Base-by-base conservation (phyloP, 2,329 filamentous ascomycete genomes). In the Botrytis galanthina region DNA sequence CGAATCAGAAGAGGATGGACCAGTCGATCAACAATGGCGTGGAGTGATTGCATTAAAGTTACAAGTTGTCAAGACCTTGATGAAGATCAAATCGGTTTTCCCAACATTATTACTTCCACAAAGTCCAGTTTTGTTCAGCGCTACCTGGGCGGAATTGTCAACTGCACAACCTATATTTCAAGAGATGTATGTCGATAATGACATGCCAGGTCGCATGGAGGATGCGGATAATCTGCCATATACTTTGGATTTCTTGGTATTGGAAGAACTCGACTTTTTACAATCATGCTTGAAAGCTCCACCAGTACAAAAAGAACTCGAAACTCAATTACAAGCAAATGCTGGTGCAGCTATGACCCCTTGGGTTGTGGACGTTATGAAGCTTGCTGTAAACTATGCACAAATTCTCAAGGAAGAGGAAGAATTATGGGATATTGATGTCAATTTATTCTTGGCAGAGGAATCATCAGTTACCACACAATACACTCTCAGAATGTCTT, bases 391-490 rank as follows among this genome's bases (percentile, higher is more conserved):
- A 32, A 90, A 91, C 1, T 98, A 97, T 82, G 92, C 94, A 20
- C 93, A 95, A 77, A 97, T 99, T 78, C 95, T 93, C 2, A 91
- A 90, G 42, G 96, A 99, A 82, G 96, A 98, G 80, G 94, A 98
- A 83, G 94, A 93, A 12, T 84, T 99, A 16, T 99, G 96, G 96
- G 94, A 98, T 78, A 94, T 98, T 75, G 96, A 99, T 82, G 92
- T 97, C 77, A 98, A 97, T 74, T 88, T 99, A 3, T 99, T 97
- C 83, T 87, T 99, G 64, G 95, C 94, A 0, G 96, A 99, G 82
- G 95, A 98, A 83, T 95, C 94, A 2, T 95, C 94, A 3, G 92
- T 98, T 29, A 97, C 94, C 20, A 93, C 95, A 46, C 98, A 98
- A 82, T 99, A 98, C 83, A 98, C 96, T 0, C 93, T 96, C 22